These are phyloP conservation scores for Leptoxyphium fumago DNA, from an alignment of 2,329 filamentous ascomycete genomes.

Conservation along the genomic window DNA sequence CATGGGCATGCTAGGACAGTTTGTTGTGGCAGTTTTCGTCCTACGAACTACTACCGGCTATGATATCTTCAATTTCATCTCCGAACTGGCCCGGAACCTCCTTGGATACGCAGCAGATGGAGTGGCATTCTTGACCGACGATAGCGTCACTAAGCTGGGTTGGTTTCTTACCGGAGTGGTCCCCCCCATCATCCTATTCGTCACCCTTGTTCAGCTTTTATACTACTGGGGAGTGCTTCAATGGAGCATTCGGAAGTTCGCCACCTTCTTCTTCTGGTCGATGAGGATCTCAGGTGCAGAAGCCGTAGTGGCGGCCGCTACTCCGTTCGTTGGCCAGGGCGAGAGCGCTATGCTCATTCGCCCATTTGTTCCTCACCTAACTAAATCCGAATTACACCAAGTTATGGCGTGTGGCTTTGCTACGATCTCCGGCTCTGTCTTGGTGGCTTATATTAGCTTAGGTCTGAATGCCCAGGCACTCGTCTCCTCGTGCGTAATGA, in stretches of 20 bases:
- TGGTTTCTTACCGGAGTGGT: slow-evolving; percentile 70
- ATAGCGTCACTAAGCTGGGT: slow-evolving; percentile 24
- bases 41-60: slow-evolving; percentile 64
- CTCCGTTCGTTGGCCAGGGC: slow-evolving; percentile 86
- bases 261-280: slow-evolving; percentile 80
- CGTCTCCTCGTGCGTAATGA: slow-evolving; percentile 89
- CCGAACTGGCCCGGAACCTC: slow-evolving; percentile 55
- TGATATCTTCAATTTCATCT: slow-evolving; percentile 86
- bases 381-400: slow-evolving; percentile 77
- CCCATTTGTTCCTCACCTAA: slow-evolving; percentile 74
- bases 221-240: slow-evolving; percentile 71
- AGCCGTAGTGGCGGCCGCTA: slow-evolving; percentile 83
- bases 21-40: slow-evolving; percentile 78
- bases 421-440: slow-evolving; percentile 76
- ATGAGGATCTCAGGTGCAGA: slow-evolving; percentile 80
- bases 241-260: slow-evolving; percentile 67
- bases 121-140: slow-evolving; percentile 53
- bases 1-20: slow-evolving; percentile 77
- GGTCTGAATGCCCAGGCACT: slow-evolving; percentile 74
- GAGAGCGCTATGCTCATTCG: slow-evolving; percentile 87
- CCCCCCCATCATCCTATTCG: slow-evolving; percentile 91
- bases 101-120: slow-evolving; percentile 64
- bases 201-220: slow-evolving; percentile 70
- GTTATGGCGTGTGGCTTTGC: slow-evolving; percentile 87
- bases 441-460: slow-evolving; percentile 73